Conservation (phyloP, 192 early-diverging fungal genomes). For the Coemansia sp. region DNA sequence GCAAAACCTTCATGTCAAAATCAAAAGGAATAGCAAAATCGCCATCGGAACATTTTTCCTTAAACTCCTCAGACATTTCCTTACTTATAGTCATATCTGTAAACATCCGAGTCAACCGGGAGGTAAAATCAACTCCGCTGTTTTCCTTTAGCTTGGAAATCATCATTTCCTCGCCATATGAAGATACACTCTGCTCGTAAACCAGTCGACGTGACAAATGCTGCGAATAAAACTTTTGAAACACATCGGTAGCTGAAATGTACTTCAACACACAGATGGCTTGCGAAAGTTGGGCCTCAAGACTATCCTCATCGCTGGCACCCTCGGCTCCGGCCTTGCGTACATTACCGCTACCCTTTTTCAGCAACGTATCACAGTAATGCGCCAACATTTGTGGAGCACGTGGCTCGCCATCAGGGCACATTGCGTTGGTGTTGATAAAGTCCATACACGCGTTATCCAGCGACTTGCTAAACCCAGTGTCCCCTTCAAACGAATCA, state of each 20-base stretch:
- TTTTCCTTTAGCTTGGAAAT: conserved; percentile 89
- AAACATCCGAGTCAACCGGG: conserved; percentile 95
- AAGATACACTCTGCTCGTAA: conserved; percentile 82
- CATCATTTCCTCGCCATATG: conserved; percentile 93
- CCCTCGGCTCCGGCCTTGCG: conserved; percentile 40
- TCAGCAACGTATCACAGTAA: conserved; percentile 86
- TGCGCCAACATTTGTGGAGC: conserved; percentile 88
- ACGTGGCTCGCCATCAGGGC: conserved; percentile 65
- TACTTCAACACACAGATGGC: conserved; percentile 94
- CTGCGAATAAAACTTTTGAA: conserved; percentile 96
- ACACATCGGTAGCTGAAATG: conserved; percentile 96
- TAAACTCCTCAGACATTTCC: conserved; percentile 86
- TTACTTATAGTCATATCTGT: conserved; percentile 89
- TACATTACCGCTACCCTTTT: conserved; percentile 64
- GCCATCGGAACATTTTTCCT: conserved; percentile 53
- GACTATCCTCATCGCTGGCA: conserved; percentile 49
- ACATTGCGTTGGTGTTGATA: conserved; percentile 88
- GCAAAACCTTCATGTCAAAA: conserved; percentile 85
- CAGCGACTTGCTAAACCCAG: conserved; percentile 85
- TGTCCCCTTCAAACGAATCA: conserved; percentile 73
- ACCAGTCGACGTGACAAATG: conserved; percentile 93
- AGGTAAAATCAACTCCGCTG: conserved; percentile 94
- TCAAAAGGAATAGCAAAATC: conserved; percentile 58
- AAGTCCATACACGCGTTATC: conserved; percentile 95
- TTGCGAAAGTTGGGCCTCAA: conserved; percentile 55